Base-by-base conservation (phyloP, 2,329 filamentous ascomycete species). In the Allantophomopsis cytisporea region DNA sequence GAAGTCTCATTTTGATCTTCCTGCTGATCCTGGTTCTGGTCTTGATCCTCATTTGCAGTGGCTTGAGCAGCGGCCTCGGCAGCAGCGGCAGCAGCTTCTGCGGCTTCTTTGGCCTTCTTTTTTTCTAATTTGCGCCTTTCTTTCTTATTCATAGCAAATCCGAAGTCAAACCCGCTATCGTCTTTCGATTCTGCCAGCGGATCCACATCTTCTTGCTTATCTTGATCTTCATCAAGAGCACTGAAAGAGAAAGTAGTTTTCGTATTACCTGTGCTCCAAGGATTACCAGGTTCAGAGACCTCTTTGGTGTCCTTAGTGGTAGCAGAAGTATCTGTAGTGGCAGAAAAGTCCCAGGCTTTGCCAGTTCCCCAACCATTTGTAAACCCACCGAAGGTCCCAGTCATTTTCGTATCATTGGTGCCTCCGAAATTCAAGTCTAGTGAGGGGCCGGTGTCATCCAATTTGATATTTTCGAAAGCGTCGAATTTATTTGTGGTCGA, bases 401-500 rank as follows among this genome's bases (percentile, higher is more conserved):
- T 47, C 31, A 57, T 52, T 46, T 70, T 70, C 11, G 53, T 53
- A 31, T 63, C 62, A 30, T 60, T 59, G 28, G 60, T 59, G 17
- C 55, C 52, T 18, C 54, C 69, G 48, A 76, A 68, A 43, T 64
- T 69, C 12, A 76, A 52, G 44, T 77, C 71, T 5, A 76, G 53
- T 40, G 73, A 71, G 1, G 74, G 71, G n/a, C 62, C 65, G 18
- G 60, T 53, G 41, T 80, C 76, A 46, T 77, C 70, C 18, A 85
- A 58, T 50, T 75, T 81, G 47, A 86, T 75, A 20, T 84, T 78
- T 35, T 82, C 68, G 47, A 84, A 83, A n/a, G 67, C 60, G 41
- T 71, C 69, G 34, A 67, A 60, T 28, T 28, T 28, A 28, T 28
- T 28, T 28, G 23, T 12, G 13, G 58, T 48, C 11, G 62, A 52